phyloP scores from a whole-genome alignment of 2,329 filamentous ascomycete species.

The Myriosclerotinia scirpicola region DNA sequence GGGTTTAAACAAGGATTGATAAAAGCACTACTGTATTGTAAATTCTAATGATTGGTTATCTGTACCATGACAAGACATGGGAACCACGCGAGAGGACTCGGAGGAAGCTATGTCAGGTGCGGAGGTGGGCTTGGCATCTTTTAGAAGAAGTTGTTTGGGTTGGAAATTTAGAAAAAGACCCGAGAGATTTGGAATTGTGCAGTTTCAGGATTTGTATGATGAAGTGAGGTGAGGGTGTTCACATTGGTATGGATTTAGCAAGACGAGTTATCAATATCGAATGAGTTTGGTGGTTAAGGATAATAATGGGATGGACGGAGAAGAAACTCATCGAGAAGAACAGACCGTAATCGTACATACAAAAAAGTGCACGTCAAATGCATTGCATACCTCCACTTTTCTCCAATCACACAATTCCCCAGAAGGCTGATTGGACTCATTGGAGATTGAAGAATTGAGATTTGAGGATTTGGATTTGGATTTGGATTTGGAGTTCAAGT shows the following conservation, averaged over 20 bases:
- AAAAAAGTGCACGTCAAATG: neutral
- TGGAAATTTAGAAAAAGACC: neutral
- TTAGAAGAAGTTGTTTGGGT: neutral
- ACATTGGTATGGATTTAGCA: neutral
- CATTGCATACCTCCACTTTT: neutral
- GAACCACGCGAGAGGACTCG: constrained; percentile 10
- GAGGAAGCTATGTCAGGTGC: neutral
- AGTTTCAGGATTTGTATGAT: neutral
- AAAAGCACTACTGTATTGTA: constrained; percentile 4
- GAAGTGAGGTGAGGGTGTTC: neutral
- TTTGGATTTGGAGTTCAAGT: neutral
- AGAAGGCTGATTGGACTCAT: neutral
- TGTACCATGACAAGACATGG: constrained; percentile 8
- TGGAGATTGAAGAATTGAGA: neutral
- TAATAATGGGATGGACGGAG: neutral
- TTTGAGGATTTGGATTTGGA: neutral
- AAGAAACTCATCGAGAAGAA: neutral
- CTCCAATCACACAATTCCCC: neutral
- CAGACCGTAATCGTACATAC: neutral
- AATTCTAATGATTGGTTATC: neutral
- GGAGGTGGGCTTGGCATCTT: constrained; percentile 6
- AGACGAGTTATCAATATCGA: neutral
- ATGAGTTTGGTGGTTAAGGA: too few species aligned
- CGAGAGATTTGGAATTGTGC: neutral
- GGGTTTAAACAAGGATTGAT: neutral